Evolutionary conservation across 2,329 filamentous ascomycete species (phyloP), one percentile per base, ranked within the genome.

Genomic region (Pseudogymnoascus sp.): DNA sequence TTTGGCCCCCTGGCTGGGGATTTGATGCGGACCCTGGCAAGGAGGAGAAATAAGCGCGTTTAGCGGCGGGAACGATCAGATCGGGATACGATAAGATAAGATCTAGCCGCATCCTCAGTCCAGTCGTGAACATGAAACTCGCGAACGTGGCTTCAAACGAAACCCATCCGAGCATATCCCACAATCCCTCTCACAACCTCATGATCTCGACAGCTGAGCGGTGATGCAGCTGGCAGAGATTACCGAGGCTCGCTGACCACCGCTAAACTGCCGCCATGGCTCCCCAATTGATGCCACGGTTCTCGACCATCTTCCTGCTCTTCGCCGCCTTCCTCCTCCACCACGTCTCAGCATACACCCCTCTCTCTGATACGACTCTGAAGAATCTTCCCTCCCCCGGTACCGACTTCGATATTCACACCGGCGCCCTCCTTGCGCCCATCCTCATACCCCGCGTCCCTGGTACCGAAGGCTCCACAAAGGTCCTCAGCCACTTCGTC

Each of bases 381-480:
- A 82, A 80, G 66, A 80, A 79, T 61, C 83, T 99, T 14, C 90
- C 91, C 11, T 83, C 82, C n/a, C 87, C 87, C 1, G 87, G 85
- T 64, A 76, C 80, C 63, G 89, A 91, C 75, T 93, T 97, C 73
- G 85, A 96, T 75, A 90, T 95, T 68, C 76, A 88, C 64, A 82
- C 80, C 35, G 91, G 92, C 68, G 79, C 83, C 3, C 81, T 99
- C 16, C 84, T 99, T 33, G 83, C 93, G 3, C 95, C 93, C 1
- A 93, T 99, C 69, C 81, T 99, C 61, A 86, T 89, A 60, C 88
- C 95, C 1, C 89, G 95, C 65, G 93, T 99, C 0, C 90, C 95
- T 5, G 95, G 93, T 14, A 96, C 92, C 0, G 80, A 87, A 1
- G 92, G 91, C 28, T 91, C 88, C 12, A 74, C 77, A 14, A 82